These are phyloP conservation scores for Cryptococcus hybrid DNA, from an alignment of 1,284 basidiomycete genomes.

Conservation along the genomic window DNA sequence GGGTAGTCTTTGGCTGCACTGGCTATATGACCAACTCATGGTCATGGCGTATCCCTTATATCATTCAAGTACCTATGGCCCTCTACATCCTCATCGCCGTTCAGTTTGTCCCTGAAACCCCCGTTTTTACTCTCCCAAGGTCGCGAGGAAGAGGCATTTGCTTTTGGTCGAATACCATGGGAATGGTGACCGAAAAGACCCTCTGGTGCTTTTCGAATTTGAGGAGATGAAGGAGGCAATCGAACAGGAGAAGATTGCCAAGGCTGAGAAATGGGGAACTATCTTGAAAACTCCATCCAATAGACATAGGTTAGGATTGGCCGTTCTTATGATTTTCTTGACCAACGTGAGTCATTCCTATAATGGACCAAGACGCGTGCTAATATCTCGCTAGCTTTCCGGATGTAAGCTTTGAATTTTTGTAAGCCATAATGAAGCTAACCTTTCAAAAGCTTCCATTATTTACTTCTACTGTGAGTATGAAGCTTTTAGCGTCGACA, in stretches of 20 bases:
- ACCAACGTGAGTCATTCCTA: constrained; percentile 16
- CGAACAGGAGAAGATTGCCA: constrained; percentile 58
- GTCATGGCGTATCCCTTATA: constrained; percentile 49
- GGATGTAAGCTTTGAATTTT: not conserved
- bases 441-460: constrained; percentile 27
- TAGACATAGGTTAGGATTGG: constrained; percentile 43
- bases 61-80: constrained; percentile 46
- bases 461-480: constrained; percentile 49
- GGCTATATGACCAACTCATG: constrained; percentile 33
- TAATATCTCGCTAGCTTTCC: not conserved
- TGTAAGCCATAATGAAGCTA: not conserved
- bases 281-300: constrained; percentile 39
- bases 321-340: constrained; percentile 46
- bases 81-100: constrained; percentile 48
- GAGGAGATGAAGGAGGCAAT: constrained; percentile 76
- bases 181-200: constrained; percentile 61
- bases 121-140: constrained; percentile 44
- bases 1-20: constrained; percentile 37
- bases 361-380: not conserved
- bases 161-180: constrained; percentile 77
- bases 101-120: constrained; percentile 51
- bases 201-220: constrained; percentile 72
- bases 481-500: not conserved
- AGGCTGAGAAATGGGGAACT: constrained; percentile 44
- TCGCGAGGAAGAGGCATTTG: constrained; percentile 64